A percentile compares a stretch with the other conserved stretches of the same genome.
phyloP scores from a whole-genome alignment of 2,329 filamentous ascomycete species.

The Alternaria conjuncta region DNA sequence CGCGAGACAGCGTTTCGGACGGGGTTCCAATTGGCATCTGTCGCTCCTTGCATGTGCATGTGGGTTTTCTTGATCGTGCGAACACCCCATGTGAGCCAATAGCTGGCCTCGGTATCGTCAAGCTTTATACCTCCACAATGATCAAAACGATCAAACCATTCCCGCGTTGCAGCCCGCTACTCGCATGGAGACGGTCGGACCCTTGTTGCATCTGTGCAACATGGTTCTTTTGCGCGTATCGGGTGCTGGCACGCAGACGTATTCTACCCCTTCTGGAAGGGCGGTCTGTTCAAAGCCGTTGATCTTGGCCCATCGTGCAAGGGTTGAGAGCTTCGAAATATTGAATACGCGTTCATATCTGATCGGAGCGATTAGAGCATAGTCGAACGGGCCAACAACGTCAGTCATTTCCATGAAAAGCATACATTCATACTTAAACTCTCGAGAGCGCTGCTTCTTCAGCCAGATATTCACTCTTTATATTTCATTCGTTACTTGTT shows the following conservation, averaged over 20 bases:
- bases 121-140: not conserved
- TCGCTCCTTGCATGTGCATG: not conserved
- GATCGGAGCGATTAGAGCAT: not conserved
- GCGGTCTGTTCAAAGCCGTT: not conserved
- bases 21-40: not conserved
- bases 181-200: not conserved
- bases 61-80: not conserved
- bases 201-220: not conserved
- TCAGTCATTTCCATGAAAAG: not conserved
- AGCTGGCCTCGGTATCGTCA: not conserved
- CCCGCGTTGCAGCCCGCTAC: not conserved
- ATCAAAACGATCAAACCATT: not conserved
- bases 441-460: not conserved
- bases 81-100: not conserved
- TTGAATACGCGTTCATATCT: not conserved
- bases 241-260: not conserved
- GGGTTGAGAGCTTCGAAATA: not conserved
- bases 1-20: not conserved
- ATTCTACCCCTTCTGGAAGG: not conserved
- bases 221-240: not conserved
- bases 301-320: conserved; percentile 1
- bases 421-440: conserved; percentile 5
- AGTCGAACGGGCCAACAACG: not conserved
- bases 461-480: not conserved
- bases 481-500: not conserved